These are phyloP conservation scores for Penicillium salamii DNA, from an alignment of 495 filamentous ascomycete species.

Conservation along the genomic window DNA sequence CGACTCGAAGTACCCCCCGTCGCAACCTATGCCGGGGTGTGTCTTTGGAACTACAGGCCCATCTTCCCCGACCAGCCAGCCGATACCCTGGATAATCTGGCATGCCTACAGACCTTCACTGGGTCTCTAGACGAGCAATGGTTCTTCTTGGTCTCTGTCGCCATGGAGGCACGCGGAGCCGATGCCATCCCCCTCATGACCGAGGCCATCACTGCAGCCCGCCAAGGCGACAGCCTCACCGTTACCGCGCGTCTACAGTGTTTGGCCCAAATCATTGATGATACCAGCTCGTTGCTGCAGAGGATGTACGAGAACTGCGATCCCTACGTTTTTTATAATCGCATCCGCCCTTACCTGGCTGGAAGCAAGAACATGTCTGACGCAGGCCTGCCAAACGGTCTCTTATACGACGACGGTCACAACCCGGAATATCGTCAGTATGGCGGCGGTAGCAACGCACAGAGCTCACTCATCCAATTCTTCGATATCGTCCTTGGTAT, in stretches of 20 bases:
- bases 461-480: slow-evolving; percentile 93
- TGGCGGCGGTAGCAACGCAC: slow-evolving; percentile 90
- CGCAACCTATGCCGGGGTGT: slow-evolving; percentile 88
- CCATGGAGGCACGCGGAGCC: slow-evolving; percentile 89
- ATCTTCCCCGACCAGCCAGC: slow-evolving; percentile 77
- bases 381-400: slow-evolving; percentile 81
- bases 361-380: slow-evolving; percentile 96
- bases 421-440: slow-evolving; percentile 71
- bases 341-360: slow-evolving; percentile 89
- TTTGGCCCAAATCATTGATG: slow-evolving; percentile 85
- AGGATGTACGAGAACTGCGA: slow-evolving; percentile 93
- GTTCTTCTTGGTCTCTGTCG: slow-evolving; percentile 95
- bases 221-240: slow-evolving; percentile 60
- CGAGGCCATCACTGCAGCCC: slow-evolving; percentile 78
- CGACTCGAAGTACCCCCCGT: slow-evolving; percentile 88
- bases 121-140: slow-evolving; percentile 95
- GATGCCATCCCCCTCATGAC: slow-evolving; percentile 89
- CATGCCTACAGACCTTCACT: slow-evolving; percentile 86
- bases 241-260: slow-evolving; percentile 71
- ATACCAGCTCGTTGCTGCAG: slow-evolving; percentile 68
- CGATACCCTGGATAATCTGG: slow-evolving; percentile 79
- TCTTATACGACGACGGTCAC: slow-evolving; percentile 78
- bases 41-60: slow-evolving; percentile 94
- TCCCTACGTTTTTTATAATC: slow-evolving; percentile 89
- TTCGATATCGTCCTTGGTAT: slow-evolving; percentile 90